Base-by-base conservation (phyloP, 441 rosid genomes). In the Croton laevigatus region DNA sequence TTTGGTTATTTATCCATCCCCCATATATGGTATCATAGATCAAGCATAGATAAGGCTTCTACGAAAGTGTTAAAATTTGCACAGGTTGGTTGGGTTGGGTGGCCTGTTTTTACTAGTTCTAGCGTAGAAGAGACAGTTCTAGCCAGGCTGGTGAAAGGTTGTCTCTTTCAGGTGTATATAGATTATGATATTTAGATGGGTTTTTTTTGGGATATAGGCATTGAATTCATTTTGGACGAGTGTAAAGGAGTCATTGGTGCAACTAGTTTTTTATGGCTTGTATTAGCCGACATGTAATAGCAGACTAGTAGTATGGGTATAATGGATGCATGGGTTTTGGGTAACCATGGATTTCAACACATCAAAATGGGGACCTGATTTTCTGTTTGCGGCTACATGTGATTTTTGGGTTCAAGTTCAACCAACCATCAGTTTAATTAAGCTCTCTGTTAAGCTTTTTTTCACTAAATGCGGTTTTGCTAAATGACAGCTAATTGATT, bases 81-180 rank as follows among this genome's bases (percentile, higher is more conserved):
- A 42, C 59, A 51, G 64, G 42, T 34, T 72, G 64, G 42, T 34
- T 72, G 67, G 54, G 16, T 17, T 5, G 14, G 55, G 65, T 37
- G 3, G 16, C 17, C 34, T 57, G 3, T 55, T 65, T 58, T 45
- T 38, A 38, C 61, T 16, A 36, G 32, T 71, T 66, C 37, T 16
- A 22, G 67, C 23, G 65, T 42, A 46, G 45, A 57, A 40, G 78
- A 42, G 86, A 78, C 79, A 66, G 73, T 60, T 54, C 16, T 52
- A 42, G 84, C 80, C 85, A 80, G 87, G 80, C 85, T 83, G 85
- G 84, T 77, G 52, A 20, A 58, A 61, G 65, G 71, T 74, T 44
- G 65, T 71, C 66, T 63, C 46, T 58, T 69, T 65, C 70, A 55
- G 54, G 60, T 22, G 6, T 19, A 71, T 51, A 12, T 53, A 38